Evolutionary conservation across 306 rosid genomes (phyloP).

Genomic region (Rubus idaeus): DNA sequence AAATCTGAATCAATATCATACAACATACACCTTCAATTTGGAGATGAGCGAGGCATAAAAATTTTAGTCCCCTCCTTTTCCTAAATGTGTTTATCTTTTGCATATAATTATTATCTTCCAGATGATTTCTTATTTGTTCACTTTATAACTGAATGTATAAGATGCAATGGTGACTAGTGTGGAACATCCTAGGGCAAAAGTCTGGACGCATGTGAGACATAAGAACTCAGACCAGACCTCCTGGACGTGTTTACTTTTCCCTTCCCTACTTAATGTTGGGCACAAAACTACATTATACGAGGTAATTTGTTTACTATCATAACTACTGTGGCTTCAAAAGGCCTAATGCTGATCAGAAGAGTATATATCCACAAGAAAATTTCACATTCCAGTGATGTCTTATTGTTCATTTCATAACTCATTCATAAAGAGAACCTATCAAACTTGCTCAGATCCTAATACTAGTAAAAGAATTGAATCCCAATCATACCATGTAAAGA

Average conservation of each 20-base stretch:
- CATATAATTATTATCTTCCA: not conserved
- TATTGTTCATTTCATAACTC: conserved; percentile 3
- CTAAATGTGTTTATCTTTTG: too few species aligned
- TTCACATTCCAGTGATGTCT: not conserved
- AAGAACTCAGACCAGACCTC: too few species aligned
- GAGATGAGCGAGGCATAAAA: not conserved
- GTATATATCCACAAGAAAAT: not conserved
- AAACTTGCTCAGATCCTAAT: not conserved
- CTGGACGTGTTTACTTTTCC: not conserved
- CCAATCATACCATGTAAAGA: not conserved
- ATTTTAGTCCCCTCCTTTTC: not conserved
- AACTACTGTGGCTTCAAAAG: not conserved
- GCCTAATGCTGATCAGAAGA: not conserved
- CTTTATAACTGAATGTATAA: too few species aligned
- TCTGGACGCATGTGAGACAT: too few species aligned
- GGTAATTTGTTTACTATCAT: not conserved
- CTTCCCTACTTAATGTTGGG: not conserved
- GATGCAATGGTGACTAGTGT: too few species aligned
- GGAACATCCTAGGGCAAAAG: too few species aligned
- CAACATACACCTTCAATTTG: not conserved
- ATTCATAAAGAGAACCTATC: not conserved
- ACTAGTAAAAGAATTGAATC: not conserved
- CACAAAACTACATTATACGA: not conserved
- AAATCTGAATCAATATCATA: not conserved
- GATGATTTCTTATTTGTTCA: not conserved